These are phyloP conservation scores for Kalmusia sp. DNA, from an alignment of 2,329 filamentous ascomycete species.

Conservation along the genomic window DNA sequence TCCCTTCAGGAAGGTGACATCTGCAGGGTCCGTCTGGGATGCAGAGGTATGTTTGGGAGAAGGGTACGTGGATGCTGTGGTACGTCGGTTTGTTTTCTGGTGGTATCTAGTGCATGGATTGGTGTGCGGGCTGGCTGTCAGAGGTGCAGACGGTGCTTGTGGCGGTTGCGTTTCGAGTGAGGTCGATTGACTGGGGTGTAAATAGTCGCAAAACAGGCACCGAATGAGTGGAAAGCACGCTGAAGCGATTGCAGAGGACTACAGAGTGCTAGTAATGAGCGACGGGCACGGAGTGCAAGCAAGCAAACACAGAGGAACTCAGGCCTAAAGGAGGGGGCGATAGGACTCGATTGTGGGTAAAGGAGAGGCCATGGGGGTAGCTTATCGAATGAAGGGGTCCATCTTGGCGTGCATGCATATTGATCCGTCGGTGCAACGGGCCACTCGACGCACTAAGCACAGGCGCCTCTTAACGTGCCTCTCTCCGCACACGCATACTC, in stretches of 20 bases:
- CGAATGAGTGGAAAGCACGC: constrained; percentile 13
- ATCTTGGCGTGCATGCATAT: constrained; percentile 4
- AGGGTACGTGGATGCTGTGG: constrained; percentile 11
- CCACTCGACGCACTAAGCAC: constrained; percentile 4
- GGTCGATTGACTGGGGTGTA: constrained; percentile 9
- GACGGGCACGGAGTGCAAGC: constrained; percentile 5
- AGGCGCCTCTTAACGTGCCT: background rate
- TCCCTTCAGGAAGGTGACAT: constrained; percentile 23
- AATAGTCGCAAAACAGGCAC: constrained; percentile 17
- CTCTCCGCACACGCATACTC: background rate
- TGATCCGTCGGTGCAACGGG: constrained; percentile 5
- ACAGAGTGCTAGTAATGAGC: constrained; percentile 4
- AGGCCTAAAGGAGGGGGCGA: constrained; percentile 7
- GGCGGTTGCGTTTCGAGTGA: constrained; percentile 26
- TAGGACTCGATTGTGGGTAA: constrained; percentile 7
- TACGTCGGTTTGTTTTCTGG: constrained; percentile 7
- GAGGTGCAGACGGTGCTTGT: constrained; percentile 24
- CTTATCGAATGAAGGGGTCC: constrained; percentile 13
- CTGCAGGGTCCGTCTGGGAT: constrained; percentile 13
- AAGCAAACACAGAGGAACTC: constrained; percentile 3
- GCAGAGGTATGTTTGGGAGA: background rate
- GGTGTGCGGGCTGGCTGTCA: constrained; percentile 16
- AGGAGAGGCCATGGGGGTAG: constrained; percentile 12
- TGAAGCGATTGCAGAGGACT: constrained; percentile 4
- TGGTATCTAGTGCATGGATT: constrained; percentile 1